Evolutionary conservation across 148 eudicot species (phyloP), one percentile per base, ranked within the genome.

Genomic region (Rhododendron henanense): DNA sequence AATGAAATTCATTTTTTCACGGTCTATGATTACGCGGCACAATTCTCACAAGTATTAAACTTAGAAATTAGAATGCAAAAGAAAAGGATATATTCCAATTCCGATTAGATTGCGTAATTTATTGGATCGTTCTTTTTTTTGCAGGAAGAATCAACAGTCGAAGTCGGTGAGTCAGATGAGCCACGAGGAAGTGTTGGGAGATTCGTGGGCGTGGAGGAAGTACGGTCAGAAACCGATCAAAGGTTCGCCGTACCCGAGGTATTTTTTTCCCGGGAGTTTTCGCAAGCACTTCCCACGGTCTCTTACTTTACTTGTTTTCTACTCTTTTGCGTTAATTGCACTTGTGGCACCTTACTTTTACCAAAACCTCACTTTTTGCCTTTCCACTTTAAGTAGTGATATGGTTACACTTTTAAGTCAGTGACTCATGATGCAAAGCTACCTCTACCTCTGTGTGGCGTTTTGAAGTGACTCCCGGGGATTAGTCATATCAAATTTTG

Each of bases 211-310:
- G 8, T 96, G 98, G 98, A 87, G 98, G 51, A 96, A 96, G 84
- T 94, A 96, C 67, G 98, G 99, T 65, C 98, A 94, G 71, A 96
- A 96, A 85, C 94, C 98, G 71, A 96, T 96, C 84, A 96, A 94
- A 86, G 98, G 98, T 15, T 91, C 98, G 14, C 95, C 96, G n/a
- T 89, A 91, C 89, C 99, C 99, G 33, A 95, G 99, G 99, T 96
- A 13, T 37, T n/a, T 39, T 35, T 23, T 13, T 76, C 39, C 76
- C 19, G 39, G 41, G 19, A 31, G 35, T 71, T 69, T 67, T 13
- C 31, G 2, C 10, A 6, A 41, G 15, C 71, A n/a, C 1, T 65
- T 65, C n/a, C 31, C 71, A 10, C 11, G n/a, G 31, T 63, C 69
- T 63, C 11, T 0, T 9, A n/a, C 31, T 65, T 65, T 65, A n/a